These are phyloP conservation scores for Ampelomyces quisqualis DNA, from an alignment of 2,329 filamentous ascomycete species.

Conservation along the genomic window DNA sequence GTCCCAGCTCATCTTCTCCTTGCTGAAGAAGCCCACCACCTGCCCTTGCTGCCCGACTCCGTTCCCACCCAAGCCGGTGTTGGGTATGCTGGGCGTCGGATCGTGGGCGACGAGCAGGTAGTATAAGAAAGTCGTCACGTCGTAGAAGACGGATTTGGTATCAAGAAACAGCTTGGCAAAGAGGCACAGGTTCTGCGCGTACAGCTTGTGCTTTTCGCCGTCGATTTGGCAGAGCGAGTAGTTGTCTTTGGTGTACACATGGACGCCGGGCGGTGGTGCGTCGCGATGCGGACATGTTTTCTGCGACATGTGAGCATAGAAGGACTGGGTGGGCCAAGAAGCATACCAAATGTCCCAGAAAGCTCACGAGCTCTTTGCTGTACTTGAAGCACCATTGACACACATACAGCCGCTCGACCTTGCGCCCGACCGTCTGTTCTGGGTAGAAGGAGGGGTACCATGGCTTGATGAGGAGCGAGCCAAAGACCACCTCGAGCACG, in stretches of 20 bases:
- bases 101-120: constrained; percentile 81
- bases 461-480: constrained; percentile 78
- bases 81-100: constrained; percentile 42
- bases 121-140: constrained; percentile 91
- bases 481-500: constrained; percentile 82
- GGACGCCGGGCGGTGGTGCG: constrained; percentile 62
- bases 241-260: constrained; percentile 75
- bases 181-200: constrained; percentile 91
- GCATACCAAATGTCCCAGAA: constrained; percentile 47
- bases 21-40: constrained; percentile 95
- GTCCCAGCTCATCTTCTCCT: constrained; percentile 98
- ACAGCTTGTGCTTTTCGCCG: constrained; percentile 81
- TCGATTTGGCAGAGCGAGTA: constrained; percentile 93
- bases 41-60: constrained; percentile 41
- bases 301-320: constrained; percentile 25
- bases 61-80: constrained; percentile 27
- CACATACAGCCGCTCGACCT: constrained; percentile 67
- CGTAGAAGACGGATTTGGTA: constrained; percentile 98
- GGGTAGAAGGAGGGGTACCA: constrained; percentile 93
- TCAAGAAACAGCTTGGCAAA: constrained; percentile 98
- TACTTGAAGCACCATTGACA: constrained; percentile 97
- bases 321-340: background rate
- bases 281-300: constrained; percentile 48
- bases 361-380: constrained; percentile 57
- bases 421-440: constrained; percentile 58